A percentile compares a stretch with the other conserved stretches of the same genome.
phyloP scores from a whole-genome alignment of 2,329 filamentous ascomycete genomes.

The Cyphellophora attinorum region DNA sequence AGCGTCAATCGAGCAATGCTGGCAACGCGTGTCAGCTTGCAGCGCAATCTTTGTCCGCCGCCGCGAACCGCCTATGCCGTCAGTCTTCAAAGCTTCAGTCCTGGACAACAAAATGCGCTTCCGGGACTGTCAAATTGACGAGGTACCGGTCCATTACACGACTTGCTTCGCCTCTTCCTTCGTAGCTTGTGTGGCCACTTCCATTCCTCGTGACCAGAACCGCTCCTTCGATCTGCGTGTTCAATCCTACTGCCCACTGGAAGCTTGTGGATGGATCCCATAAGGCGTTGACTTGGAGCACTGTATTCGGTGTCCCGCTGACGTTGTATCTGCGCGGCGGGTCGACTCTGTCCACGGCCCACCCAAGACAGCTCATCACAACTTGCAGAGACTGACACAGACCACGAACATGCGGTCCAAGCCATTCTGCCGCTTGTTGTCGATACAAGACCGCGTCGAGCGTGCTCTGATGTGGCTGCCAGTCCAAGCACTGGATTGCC shows the following conservation, averaged over 20 bases:
- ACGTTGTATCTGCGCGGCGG: conserved; percentile 22
- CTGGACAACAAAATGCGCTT: background rate
- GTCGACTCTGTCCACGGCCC: conserved; percentile 28
- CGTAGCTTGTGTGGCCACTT: conserved; percentile 7
- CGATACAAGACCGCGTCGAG: conserved; percentile 20
- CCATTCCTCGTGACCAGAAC: conserved; percentile 32
- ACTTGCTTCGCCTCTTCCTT: background rate
- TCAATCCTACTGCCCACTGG: conserved; percentile 27
- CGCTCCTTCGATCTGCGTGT: conserved; percentile 24
- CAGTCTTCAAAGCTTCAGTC: background rate
- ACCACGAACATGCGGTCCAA: conserved; percentile 27
- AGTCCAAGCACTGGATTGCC: conserved; percentile 31
- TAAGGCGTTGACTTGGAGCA: conserved; percentile 30
- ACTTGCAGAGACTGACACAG: conserved; percentile 25
- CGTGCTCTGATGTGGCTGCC: conserved; percentile 19
- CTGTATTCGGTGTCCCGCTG: conserved; percentile 13
- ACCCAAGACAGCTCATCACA: conserved; percentile 27
- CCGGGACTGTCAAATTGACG: background rate
- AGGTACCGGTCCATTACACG: background rate
- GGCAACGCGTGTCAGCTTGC: too few species aligned
- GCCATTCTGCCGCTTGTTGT: conserved; percentile 20
- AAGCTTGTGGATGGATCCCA: conserved; percentile 33
- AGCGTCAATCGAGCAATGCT: too few species aligned
- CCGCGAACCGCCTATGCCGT: too few species aligned
- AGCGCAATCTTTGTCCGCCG: too few species aligned